Conservation (phyloP, 2,329 filamentous ascomycete species). For the Aspergillus cejpii region DNA sequence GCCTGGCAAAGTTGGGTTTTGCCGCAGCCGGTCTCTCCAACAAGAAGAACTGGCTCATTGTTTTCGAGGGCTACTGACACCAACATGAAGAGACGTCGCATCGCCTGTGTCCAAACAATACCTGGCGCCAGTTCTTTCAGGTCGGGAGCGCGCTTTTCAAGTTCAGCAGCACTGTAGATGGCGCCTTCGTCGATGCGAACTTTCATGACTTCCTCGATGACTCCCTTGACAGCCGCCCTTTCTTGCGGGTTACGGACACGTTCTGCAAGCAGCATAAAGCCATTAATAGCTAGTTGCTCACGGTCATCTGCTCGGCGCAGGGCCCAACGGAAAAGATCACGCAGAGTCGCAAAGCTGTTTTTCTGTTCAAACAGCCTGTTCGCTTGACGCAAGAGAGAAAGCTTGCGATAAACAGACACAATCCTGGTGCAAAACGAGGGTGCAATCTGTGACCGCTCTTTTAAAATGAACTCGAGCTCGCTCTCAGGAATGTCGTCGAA, state of each 20-base stretch:
- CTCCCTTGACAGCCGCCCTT: conserved; percentile 70
- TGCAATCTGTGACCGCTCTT: conserved; percentile 79
- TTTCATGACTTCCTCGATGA: conserved; percentile 88
- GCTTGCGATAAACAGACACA: conserved; percentile 85
- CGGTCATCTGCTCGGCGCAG: conserved; percentile 74
- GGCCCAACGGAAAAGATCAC: conserved; percentile 95
- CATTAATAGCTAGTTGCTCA: conserved; percentile 82
- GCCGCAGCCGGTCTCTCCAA: conserved; percentile 94
- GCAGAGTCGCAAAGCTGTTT: conserved; percentile 89
- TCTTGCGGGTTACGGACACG: conserved; percentile 89
- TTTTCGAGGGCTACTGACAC: conserved; percentile 81
- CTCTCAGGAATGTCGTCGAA: conserved; percentile 97
- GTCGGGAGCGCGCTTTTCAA: conserved; percentile 51
- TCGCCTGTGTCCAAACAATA: conserved; percentile 91
- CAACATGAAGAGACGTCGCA: conserved; percentile 83
- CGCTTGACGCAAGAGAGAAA: conserved; percentile 83
- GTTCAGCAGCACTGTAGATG: conserved; percentile 61
- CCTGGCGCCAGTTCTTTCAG: conserved; percentile 26
- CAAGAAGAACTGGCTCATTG: conserved; percentile 86
- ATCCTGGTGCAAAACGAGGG: conserved; percentile 88
- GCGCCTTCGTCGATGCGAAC: conserved; percentile 67
- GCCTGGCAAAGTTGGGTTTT: conserved; percentile 96
- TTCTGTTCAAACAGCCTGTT: conserved; percentile 93
- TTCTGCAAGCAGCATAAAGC: conserved; percentile 93
- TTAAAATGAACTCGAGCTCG: conserved; percentile 85